phyloP scores from a whole-genome alignment of 306 rosid genomes.

The Lotus japonicus region DNA sequence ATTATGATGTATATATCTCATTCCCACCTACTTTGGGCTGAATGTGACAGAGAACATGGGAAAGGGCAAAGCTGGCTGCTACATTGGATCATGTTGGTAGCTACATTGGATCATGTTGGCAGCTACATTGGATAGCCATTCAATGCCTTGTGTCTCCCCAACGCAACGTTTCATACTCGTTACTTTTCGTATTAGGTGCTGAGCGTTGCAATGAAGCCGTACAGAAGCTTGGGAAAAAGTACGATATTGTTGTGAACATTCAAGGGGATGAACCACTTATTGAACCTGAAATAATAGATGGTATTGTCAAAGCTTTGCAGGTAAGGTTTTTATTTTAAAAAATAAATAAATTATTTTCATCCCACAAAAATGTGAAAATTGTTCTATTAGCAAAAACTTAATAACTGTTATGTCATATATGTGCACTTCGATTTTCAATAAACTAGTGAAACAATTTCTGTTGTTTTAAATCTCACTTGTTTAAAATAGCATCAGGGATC shows the following conservation, averaged over 20 bases:
- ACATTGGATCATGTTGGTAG: conserved; percentile 87
- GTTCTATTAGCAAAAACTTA: not conserved
- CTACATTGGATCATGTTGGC: not conserved
- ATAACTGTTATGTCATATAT: conserved; percentile 7
- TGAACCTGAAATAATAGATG: conserved; percentile 91
- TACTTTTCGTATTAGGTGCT: conserved; percentile 53
- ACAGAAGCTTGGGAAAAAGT: conserved; percentile 69
- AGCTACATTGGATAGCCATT: too few species aligned
- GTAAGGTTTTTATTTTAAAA: conserved; percentile 31
- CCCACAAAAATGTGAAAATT: not conserved
- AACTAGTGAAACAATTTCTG: not conserved
- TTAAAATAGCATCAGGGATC: not conserved
- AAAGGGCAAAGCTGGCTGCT: conserved; percentile 79
- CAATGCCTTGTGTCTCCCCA: not conserved
- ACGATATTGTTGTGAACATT: conserved; percentile 92
- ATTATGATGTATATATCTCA: not conserved
- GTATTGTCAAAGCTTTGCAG: conserved; percentile 89
- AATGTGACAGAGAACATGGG: conserved; percentile 90
- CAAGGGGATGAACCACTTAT: conserved; percentile 97
- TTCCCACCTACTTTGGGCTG: not conserved
- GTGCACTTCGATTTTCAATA: not conserved
- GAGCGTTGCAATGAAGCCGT: conserved; percentile 95
- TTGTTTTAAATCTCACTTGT: not conserved
- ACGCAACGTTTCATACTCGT: not conserved
- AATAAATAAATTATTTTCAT: conserved; percentile 3